phyloP scores from a whole-genome alignment of 352 stramenopile species.

The Phytophthora fragariaefolia region DNA sequence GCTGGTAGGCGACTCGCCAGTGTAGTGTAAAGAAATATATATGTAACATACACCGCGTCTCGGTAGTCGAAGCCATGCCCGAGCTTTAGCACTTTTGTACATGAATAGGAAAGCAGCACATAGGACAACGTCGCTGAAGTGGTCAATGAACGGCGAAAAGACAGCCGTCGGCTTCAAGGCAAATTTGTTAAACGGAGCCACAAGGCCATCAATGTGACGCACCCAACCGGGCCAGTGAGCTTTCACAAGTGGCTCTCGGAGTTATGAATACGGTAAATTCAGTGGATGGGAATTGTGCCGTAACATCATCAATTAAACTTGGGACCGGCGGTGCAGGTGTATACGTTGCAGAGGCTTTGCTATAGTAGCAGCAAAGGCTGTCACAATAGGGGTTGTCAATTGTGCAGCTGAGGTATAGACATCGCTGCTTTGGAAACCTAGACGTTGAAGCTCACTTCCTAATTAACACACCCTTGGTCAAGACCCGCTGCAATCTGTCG shows the following conservation, averaged over 20 bases:
- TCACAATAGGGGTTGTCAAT: too few relatives aligned
- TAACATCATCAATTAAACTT: slow-evolving; percentile 27
- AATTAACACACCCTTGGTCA: slow-evolving; percentile 9
- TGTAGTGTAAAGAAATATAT: too few relatives aligned
- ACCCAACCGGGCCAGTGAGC: slow-evolving; percentile 4
- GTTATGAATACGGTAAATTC: slow-evolving; percentile 20
- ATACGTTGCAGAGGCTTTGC: neutral
- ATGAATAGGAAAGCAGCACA: neutral
- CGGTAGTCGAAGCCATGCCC: slow-evolving; percentile 4
- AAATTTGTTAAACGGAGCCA: slow-evolving; percentile 10
- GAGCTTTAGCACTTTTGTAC: neutral
- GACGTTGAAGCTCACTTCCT: slow-evolving; percentile 22
- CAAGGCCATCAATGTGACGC: slow-evolving; percentile 10
- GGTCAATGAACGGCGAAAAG: slow-evolving; percentile 13
- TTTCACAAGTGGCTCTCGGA: neutral
- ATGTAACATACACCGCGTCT: too few relatives aligned
- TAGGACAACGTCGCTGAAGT: slow-evolving; percentile 3
- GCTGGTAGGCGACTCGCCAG: too few relatives aligned
- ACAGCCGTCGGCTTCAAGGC: neutral
- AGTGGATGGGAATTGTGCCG: slow-evolving; percentile 17
- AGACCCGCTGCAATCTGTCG: neutral
- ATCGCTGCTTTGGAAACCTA: slow-evolving; percentile 6
- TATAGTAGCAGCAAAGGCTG: too few relatives aligned
- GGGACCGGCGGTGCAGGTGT: slow-evolving; percentile 12
- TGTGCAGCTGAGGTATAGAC: neutral